Evolutionary conservation across 352 stramenopile genomes (phyloP).

Genomic region (Globisporangium lucens): DNA sequence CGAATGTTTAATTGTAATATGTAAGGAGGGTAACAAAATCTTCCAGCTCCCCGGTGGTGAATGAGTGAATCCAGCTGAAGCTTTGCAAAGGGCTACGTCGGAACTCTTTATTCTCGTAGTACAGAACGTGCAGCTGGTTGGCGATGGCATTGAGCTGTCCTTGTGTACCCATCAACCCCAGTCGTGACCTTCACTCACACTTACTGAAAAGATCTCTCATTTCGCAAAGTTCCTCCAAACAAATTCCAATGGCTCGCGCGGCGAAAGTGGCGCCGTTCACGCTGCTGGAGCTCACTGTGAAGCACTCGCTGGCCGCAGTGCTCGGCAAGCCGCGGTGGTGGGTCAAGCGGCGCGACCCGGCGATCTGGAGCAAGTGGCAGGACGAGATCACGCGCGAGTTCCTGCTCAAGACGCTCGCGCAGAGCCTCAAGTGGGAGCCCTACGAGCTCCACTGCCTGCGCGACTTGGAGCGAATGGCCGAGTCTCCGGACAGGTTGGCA

Average conservation of each 20-base stretch:
- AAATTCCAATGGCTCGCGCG: neutral
- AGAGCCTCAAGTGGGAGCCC: conserved; percentile 6
- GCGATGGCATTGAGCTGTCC: neutral
- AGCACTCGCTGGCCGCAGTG: neutral
- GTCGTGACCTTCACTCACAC: neutral
- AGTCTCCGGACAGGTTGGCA: neutral
- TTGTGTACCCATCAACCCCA: neutral
- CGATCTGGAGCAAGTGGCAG: conserved; percentile 12
- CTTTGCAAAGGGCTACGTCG: too few relatives aligned
- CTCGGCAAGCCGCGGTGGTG: conserved; percentile 16
- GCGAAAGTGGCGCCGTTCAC: conserved; percentile 6
- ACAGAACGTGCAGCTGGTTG: too few relatives aligned
- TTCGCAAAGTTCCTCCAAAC: neutral
- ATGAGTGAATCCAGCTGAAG: too few relatives aligned
- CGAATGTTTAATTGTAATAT: neutral
- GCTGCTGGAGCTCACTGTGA: conserved; percentile 14
- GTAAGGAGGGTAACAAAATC: neutral
- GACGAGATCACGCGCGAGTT: conserved; percentile 11
- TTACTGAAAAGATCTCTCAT: neutral
- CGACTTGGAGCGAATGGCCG: neutral
- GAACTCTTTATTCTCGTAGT: too few relatives aligned
- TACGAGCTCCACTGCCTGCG: neutral
- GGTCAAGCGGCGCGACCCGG: conserved; percentile 14
- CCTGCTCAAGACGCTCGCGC: conserved; percentile 11
- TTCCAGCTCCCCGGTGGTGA: neutral